Evolutionary conservation across 1,284 basidiomycete genomes (phyloP).

Genomic region (Fistulinella cinereoalba): DNA sequence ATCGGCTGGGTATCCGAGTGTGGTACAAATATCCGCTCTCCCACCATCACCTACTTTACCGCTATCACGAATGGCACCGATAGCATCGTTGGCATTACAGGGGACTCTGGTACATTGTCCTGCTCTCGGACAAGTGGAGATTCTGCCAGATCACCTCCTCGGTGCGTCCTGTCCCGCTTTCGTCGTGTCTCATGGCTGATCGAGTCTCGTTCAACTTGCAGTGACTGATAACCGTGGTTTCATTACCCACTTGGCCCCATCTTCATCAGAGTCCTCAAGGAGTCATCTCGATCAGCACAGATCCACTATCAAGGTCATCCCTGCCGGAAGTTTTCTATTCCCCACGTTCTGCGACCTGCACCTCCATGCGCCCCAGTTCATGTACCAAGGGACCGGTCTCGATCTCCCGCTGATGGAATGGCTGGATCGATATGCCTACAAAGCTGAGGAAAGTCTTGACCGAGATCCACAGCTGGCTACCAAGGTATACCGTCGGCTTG

Average conservation of each 20-base stretch:
- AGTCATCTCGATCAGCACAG: conserved; percentile 24
- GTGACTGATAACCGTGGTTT: conserved; percentile 52
- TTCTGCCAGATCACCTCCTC: conserved; percentile 58
- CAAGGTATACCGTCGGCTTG: conserved; percentile 65
- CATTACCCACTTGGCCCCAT: conserved; percentile 51
- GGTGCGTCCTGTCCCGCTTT: conserved; percentile 35
- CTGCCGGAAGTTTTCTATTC: conserved; percentile 61
- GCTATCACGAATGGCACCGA: conserved; percentile 8
- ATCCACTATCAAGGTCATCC: conserved; percentile 36
- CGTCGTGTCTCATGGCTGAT: not conserved
- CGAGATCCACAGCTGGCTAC: conserved; percentile 55
- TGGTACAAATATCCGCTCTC: not conserved
- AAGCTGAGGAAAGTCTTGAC: conserved; percentile 76
- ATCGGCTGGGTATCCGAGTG: too few relatives aligned
- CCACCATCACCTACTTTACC: not conserved
- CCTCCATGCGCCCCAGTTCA: conserved; percentile 82
- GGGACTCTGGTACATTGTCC: conserved; percentile 62
- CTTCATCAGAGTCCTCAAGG: conserved; percentile 36
- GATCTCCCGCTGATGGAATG: conserved; percentile 83
- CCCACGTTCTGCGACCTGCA: conserved; percentile 82
- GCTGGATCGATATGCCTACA: conserved; percentile 75
- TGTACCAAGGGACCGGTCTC: conserved; percentile 82
- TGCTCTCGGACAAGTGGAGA: conserved; percentile 46
- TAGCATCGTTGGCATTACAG: conserved; percentile 27
- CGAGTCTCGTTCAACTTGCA: conserved; percentile 31